Conservation (phyloP, 192 early-diverging fungal species). For the Backusella luteola region DNA sequence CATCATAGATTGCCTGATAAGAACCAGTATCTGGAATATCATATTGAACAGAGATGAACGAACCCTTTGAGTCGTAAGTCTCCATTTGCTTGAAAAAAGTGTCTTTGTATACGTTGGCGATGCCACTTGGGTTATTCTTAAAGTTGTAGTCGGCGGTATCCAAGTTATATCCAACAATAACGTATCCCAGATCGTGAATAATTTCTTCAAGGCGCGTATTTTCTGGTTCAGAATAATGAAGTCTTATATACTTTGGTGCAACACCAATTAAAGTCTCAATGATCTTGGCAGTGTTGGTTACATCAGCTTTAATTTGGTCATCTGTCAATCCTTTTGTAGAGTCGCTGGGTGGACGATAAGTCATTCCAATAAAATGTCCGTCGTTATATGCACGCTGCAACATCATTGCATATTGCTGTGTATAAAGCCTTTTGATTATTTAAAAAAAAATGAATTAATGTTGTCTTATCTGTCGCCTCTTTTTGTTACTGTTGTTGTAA, state of each 20-base stretch:
- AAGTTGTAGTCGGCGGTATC: constrained; percentile 50
- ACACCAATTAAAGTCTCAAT: constrained; percentile 46
- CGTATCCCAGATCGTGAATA: constrained; percentile 43
- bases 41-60: constrained; percentile 46
- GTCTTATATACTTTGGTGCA: constrained; percentile 49
- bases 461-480: background rate
- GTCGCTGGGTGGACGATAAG: constrained; percentile 51
- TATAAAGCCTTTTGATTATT: constrained; percentile 34
- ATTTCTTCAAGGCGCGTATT: constrained; percentile 44
- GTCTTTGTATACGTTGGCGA: constrained; percentile 39
- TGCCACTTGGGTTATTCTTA: constrained; percentile 41
- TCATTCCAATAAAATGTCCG: constrained; percentile 57
- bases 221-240: constrained; percentile 42
- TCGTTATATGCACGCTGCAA: constrained; percentile 53
- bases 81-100: constrained; percentile 45
- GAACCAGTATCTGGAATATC: constrained; percentile 52
- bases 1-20: constrained; percentile 42
- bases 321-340: constrained; percentile 41
- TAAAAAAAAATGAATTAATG: background rate
- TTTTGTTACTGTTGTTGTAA: background rate
- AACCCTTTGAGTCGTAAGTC: constrained; percentile 45
- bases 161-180: constrained; percentile 47
- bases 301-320: constrained; percentile 40
- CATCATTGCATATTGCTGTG: constrained; percentile 51
- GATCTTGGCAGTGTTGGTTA: constrained; percentile 43